Base-by-base conservation (phyloP, 495 filamentous ascomycete species). In the Cenococcum geophilum region DNA sequence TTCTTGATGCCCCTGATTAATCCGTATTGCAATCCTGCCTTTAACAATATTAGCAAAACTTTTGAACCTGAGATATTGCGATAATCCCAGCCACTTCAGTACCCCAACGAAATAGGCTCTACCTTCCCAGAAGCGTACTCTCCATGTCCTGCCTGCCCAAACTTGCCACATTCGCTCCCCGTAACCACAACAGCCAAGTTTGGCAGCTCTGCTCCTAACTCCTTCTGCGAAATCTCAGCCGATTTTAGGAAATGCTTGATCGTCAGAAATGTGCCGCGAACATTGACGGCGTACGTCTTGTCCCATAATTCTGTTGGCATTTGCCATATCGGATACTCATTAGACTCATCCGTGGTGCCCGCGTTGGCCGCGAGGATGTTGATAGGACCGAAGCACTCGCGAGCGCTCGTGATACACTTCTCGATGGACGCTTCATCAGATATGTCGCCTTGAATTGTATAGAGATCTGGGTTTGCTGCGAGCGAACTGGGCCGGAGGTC, bases 101-200 rank as follows among this genome's bases (percentile, higher is more conserved):
- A 32, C 27, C 27, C 2, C 27, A 32, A 32, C 27, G 27, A 32
- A 32, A 32, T 10, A 45, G 11, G 23, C 14, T 9, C 9, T 40
- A 56, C 74, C 61, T 84, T 80, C 6, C 80, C 79, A 50, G 70
- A 72, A 1, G 77, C 77, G 67, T 82, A 78, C 58, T 80, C 80
- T 1, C 69, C 71, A 67, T 81, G 78, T 5, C 78, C 78, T 6
- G 74, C 78, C 62, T 81, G 77, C 5, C 78, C 77, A 56, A 79
- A 80, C 55, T 78, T 76, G 11, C 76, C 75, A 45, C 71, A 74
- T 62, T 79, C 77, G 22, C 72, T 76, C n/a, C 79, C 80, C 0
- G 78, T 80, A n/a, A 84, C 71, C 5, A 83, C 80, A 53, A 83
- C 79, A 4, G 80, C 75, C 0, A 81, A 73, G 52, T 80, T 82